phyloP scores from a whole-genome alignment of 2,329 filamentous ascomycete species.

The Penicillium sp. region DNA sequence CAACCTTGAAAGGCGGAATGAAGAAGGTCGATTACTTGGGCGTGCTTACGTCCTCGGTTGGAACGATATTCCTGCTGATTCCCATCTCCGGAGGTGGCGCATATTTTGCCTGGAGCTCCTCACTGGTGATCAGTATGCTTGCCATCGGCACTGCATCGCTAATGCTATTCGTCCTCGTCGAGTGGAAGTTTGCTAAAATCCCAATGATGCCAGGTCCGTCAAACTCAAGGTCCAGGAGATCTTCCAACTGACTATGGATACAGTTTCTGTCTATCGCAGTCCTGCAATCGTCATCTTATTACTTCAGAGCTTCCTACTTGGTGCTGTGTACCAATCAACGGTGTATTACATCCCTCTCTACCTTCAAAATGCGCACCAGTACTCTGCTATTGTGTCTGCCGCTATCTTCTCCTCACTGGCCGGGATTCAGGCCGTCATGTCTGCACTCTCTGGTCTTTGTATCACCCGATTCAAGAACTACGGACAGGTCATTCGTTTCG shows the following conservation, averaged over 20 bases:
- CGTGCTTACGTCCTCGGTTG: constrained; percentile 52
- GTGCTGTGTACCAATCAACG: constrained; percentile 56
- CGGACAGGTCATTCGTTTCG: constrained; percentile 54
- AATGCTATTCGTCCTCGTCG: constrained; percentile 51
- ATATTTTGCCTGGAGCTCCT: constrained; percentile 51
- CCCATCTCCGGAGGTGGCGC: constrained; percentile 60
- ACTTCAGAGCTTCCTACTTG: constrained; percentile 58
- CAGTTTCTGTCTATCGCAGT: constrained; percentile 51
- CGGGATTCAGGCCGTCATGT: constrained; percentile 38
- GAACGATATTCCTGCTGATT: constrained; percentile 59
- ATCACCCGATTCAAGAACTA: constrained; percentile 57
- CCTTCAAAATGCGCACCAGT: constrained; percentile 54
- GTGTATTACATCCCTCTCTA: constrained; percentile 62
- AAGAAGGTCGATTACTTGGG: constrained; percentile 59
- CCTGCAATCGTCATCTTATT: constrained; percentile 54
- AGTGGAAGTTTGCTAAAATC: constrained; percentile 53
- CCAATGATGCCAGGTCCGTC: constrained; percentile 54
- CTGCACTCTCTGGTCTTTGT: constrained; percentile 51
- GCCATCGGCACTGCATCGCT: constrained; percentile 47
- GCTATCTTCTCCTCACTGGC: constrained; percentile 51
- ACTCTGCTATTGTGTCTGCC: constrained; percentile 48
- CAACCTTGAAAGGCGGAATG: constrained; percentile 47
- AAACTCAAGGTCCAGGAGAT: neutral
- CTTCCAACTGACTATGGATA: neutral
- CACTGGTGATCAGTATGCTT: constrained; percentile 60